Base-by-base conservation (phyloP, 108 stramenopile genomes). In the Cyclostephanos tholiformis region DNA sequence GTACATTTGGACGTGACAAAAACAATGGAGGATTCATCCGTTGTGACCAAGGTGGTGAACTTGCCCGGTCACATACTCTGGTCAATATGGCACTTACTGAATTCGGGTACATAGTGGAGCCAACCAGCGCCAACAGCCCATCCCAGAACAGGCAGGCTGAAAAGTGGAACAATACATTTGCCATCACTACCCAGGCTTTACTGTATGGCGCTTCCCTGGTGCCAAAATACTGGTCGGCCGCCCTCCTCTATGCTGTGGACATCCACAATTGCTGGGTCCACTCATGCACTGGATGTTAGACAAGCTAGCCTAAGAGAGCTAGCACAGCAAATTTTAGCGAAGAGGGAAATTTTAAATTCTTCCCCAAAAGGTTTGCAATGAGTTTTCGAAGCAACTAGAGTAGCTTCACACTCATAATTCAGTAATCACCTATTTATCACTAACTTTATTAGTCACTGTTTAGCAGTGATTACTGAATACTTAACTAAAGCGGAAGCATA, bases 91-190 rank as follows among this genome's bases (percentile, higher is more conserved):
- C 36, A 36, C 6, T 36, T 6, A 36, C 36, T 6, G 36, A 36
- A 6, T 36, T 22, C 56, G 25, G 20, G 3, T 56, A 68, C 20
- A 17, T 38, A 2, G 55, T 68, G 0, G 53, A 68, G 38, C 53
- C 67, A 0, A 68, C 67, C 2, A 49, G 65, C 14, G 65, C 65
- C n/a, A n/a, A n/a, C n/a, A n/a, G n/a, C n/a, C n/a, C n/a, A n/a
- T n/a, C n/a, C n/a, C n/a, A n/a, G n/a, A 19, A 27, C 4, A 10
- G 50, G 4, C 19, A 20, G 9, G 50, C 20, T 4, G 50, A 51
- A 51, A 17, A 51, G 4, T 51, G 50, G 50, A 51, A 51, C 20
- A 10, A 20, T 57, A 23, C 22, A 9, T 25, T 57, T 8, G 25
- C 49, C 4, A 17, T 35, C 53, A 68, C 67, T 5, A 35, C 50